phyloP scores from a whole-genome alignment of 2,329 filamentous ascomycete genomes.

The Pseudogymnoascus sp. region DNA sequence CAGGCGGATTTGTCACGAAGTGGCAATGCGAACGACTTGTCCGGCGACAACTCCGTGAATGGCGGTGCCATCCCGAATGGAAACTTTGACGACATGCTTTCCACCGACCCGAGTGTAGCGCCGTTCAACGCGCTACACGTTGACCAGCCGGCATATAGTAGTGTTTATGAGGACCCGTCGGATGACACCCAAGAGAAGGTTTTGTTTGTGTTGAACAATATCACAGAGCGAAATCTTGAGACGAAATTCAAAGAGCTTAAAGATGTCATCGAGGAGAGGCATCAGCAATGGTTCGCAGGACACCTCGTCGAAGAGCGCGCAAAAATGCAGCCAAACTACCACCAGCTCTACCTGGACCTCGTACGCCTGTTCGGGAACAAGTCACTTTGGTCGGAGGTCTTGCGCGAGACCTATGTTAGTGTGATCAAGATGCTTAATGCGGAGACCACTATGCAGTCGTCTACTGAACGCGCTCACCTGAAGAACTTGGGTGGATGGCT shows the following conservation, averaged over 20 bases:
- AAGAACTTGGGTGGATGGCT: constrained; percentile 95
- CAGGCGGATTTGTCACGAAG: constrained; percentile 51
- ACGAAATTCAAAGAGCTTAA: constrained; percentile 77
- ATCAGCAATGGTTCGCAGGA: constrained; percentile 93
- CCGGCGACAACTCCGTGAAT: constrained; percentile 30
- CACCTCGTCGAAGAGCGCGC: constrained; percentile 94
- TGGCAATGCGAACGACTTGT: constrained; percentile 44
- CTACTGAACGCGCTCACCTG: constrained; percentile 76
- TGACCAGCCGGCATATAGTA: constrained; percentile 56
- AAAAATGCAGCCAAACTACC: constrained; percentile 95
- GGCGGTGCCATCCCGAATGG: constrained; percentile 60
- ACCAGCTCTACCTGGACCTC: constrained; percentile 84
- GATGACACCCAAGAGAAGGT: constrained; percentile 87
- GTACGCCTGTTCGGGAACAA: constrained; percentile 75
- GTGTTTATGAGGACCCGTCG: constrained; percentile 71
- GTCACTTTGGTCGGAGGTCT: constrained; percentile 76
- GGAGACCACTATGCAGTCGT: constrained; percentile 75
- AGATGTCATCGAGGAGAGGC: constrained; percentile 67
- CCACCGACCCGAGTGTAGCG: constrained; percentile 53
- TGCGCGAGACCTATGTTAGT: constrained; percentile 86
- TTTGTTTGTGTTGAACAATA: constrained; percentile 92
- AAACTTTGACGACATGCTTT: constrained; percentile 53
- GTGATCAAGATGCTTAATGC: constrained; percentile 83
- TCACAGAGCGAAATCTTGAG: constrained; percentile 81
- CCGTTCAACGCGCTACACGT: constrained; percentile 74